Percentiles rank a stretch among this genome's conserved stretches.
Conservation (phyloP, 169 alveolate species). For the Cryptosporidium ryanae region DNA sequence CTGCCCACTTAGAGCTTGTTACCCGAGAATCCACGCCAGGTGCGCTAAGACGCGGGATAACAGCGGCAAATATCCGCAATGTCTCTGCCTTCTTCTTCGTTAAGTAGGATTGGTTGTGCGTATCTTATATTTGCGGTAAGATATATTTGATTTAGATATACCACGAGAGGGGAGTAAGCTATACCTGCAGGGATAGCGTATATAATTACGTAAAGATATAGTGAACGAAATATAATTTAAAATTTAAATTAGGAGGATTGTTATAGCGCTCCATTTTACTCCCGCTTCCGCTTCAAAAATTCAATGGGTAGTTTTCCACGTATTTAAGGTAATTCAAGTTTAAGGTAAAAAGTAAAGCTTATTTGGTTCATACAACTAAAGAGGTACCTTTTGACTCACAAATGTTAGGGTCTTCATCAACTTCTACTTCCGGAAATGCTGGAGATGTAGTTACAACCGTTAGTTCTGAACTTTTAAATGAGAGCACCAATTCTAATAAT, state of each 20-base stretch:
- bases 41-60: no score
- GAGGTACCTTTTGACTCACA: conserved; percentile 61
- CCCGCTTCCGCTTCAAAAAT: conserved; percentile 72
- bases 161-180: neutral
- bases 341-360: conserved; percentile 48
- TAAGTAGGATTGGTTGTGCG: no score
- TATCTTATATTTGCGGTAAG: neutral
- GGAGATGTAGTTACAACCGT: conserved; percentile 62
- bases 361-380: conserved; percentile 46
- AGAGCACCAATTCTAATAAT: conserved; percentile 32
- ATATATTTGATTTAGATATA: conserved; percentile 1
- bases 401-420: conserved; percentile 72
- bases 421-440: conserved; percentile 70
- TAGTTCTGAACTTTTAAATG: conserved; percentile 42
- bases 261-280: conserved; percentile 25
- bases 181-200: conserved; percentile 4
- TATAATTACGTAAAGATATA: conserved; percentile 11
- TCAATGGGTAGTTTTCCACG: conserved; percentile 69
- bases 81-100: no score
- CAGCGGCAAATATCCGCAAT: no score
- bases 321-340: conserved; percentile 20
- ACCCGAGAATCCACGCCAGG: no score
- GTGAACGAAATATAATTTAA: conserved; percentile 10
- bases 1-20: no score
- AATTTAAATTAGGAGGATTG: conserved; percentile 4